Evolutionary conservation across 352 stramenopile genomes (phyloP), one percentile per base, ranked within the genome.

Genomic region (Globisporangium perplexum): DNA sequence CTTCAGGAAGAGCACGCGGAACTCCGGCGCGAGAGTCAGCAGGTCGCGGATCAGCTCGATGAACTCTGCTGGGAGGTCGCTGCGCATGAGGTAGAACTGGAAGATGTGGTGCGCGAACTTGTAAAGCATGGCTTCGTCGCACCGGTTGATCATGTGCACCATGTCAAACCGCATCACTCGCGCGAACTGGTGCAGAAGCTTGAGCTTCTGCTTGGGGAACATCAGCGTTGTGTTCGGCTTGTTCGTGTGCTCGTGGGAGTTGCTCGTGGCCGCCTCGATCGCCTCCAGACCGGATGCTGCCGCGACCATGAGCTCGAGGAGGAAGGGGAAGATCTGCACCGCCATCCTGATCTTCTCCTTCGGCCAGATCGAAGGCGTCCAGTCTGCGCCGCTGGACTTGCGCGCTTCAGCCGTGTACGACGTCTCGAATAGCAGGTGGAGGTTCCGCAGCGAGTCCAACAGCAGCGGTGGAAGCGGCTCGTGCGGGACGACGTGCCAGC

Each of bases 1-100:
- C 49, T 66, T 71, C 15, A 79, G 28, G 41, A 88, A 84, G 7
- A 81, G 59, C 7, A 50, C 46, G 11, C 66, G 59, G 31, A 88
- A 88, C 12, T 63, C 45, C 0, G 60, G 60, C 24, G 51, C 66
- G 22, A 73, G 41, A 14, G 55, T 53, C 47, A 67, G 53, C 6
- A 88, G 53, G 45, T 81, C 72, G 10, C 71, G 64, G 41, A 85
- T 57, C 3, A 84, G 47, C 18, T 72, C 61, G 1, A 79, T 62
- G 12, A 83, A 57, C 33, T 63, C 62, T 4, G 54, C 35, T 4
- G 77, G 74, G 2, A 83, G 50, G 22, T 59, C 59, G 20, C 64
- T 58, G 10, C 61, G 66, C 51, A 81, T 48, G 20, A 65, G 57
- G 31, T 83, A 55, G 15, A 82, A 49, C 38, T 84, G 77, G 24